Base-by-base conservation (phyloP, 2,329 filamentous ascomycete species). In the Alternaria rosae region DNA sequence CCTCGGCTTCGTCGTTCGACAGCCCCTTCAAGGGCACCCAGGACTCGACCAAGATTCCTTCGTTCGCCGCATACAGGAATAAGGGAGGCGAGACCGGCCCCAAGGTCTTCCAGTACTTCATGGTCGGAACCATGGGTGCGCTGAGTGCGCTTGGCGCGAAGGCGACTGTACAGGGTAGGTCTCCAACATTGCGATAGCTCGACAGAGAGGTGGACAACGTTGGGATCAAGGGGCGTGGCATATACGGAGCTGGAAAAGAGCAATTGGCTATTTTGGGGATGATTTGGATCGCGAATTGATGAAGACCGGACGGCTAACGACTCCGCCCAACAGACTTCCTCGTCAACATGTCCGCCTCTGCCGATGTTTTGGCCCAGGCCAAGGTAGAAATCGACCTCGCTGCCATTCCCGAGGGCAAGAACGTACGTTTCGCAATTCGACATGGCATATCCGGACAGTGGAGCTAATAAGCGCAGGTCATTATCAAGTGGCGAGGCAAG, bases 401-500 rank as follows among this genome's bases (percentile, higher is more conserved):
- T 76, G 82, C 92, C 69, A 98, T 99, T 77, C 95, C 95, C 67
- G 94, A 98, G 87, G 95, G 95, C 88, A 99, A 98, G 92, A 99
- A 99, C 86, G 95, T 94, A 86, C 81, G 91, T 86, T 38, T 47
- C 32, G 28, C 25, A n/a, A 25, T 30, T 11, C 15, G 6, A 32
- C n/a, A 23, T 15, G 20, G 5, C 13, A 23, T 35, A 23, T 44
- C 26, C 23, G 44, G 21, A 44, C 42, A 56, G 25, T 50, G 41
- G 56, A 61, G 61, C 73, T 76, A 59, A 74, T 50, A 52, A 60
- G 42, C 47, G 53, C 77, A 94, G 91, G 91, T 99, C 81, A 96
- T 99, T 82, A 97, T 99, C 88, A 99, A 99, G 87, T 99, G 95
- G 95, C 92, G 95, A 87, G 95, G 95, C 82, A 99, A 99, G 92